Evolutionary conservation across 164 flowering plant genomes (phyloP).

Genomic region (Cinnamomum micranthum): DNA sequence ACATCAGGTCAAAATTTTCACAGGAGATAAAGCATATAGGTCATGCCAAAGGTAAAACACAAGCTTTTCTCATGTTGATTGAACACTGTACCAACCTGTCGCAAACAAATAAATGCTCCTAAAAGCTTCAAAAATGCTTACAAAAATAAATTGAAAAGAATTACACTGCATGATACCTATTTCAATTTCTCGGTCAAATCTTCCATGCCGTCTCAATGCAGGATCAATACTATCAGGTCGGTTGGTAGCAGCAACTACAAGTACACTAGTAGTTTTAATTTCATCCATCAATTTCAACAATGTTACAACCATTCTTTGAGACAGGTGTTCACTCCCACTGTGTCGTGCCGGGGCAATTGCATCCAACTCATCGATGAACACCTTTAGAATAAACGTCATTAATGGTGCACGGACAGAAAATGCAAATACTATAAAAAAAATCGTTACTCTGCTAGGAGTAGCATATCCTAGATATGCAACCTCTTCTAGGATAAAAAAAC

Average conservation of each 20-base stretch:
- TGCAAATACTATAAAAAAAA: not conserved
- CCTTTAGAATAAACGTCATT: constrained; percentile 29
- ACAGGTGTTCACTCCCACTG: constrained; percentile 81
- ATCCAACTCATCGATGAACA: constrained; percentile 98
- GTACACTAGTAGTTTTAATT: constrained; percentile 50
- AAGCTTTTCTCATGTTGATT: no score
- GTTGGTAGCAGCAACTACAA: constrained; percentile 86
- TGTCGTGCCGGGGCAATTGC: constrained; percentile 95
- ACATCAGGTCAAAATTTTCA: not conserved
- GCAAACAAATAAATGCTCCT: constrained; percentile 2
- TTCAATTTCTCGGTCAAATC: constrained; percentile 92
- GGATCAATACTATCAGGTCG: constrained; percentile 86
- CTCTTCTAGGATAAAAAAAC: not conserved
- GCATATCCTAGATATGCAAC: not conserved
- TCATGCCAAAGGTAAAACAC: no score
- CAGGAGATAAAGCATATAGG: not conserved
- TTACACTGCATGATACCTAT: constrained; percentile 44
- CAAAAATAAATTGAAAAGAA: constrained; percentile 3
- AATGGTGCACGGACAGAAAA: not conserved
- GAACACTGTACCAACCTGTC: not conserved
- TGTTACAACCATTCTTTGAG: constrained; percentile 88
- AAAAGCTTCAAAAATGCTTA: constrained; percentile 1
- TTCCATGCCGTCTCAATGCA: constrained; percentile 91
- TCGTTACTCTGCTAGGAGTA: not conserved
- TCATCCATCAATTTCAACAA: constrained; percentile 93